These are phyloP conservation scores for Durio zibethinus DNA, from an alignment of 345 rosid species.

Conservation along the genomic window DNA sequence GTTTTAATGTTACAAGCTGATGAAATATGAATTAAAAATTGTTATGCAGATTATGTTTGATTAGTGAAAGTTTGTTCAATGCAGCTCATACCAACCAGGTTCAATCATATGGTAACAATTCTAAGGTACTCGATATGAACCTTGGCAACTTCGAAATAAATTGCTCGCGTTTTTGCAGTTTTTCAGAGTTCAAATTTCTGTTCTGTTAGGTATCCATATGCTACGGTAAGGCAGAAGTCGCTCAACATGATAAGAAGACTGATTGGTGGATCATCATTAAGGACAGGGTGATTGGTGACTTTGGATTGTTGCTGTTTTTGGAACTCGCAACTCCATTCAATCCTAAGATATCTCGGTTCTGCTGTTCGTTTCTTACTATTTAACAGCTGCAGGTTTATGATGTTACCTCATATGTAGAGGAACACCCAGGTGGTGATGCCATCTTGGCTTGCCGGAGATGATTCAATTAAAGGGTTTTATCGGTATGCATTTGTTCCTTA, in stretches of 20 bases:
- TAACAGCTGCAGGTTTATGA: slow-evolving; percentile 49
- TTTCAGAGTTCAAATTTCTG: no score
- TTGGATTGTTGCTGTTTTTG: neutral
- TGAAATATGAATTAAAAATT: neutral
- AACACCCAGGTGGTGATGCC: slow-evolving; percentile 96
- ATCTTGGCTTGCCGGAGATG: slow-evolving; percentile 85
- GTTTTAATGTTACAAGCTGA: neutral
- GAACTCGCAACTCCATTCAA: neutral
- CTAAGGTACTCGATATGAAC: no score
- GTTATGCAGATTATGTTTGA: neutral
- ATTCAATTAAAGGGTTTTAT: slow-evolving; percentile 86
- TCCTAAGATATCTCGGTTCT: neutral
- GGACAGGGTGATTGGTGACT: slow-evolving; percentile 44
- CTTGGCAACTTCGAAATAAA: neutral
- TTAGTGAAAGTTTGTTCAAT: neutral
- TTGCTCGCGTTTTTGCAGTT: neutral
- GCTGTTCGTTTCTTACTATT: slow-evolving; percentile 10
- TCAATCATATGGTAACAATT: slow-evolving; percentile 18
- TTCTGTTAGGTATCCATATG: slow-evolving; percentile 29
- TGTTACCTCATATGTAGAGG: slow-evolving; percentile 90
- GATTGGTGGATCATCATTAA: slow-evolving; percentile 93
- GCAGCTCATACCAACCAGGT: slow-evolving; percentile 21
- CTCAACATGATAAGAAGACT: slow-evolving; percentile 65
- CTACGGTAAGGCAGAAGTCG: slow-evolving; percentile 51
- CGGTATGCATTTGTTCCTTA: slow-evolving; percentile 46